Percentiles rank a stretch among this genome's conserved stretches.
These are phyloP conservation scores for Oldenlandia corymbosa DNA, from an alignment of 257 asterid species.

Conservation along the genomic window DNA sequence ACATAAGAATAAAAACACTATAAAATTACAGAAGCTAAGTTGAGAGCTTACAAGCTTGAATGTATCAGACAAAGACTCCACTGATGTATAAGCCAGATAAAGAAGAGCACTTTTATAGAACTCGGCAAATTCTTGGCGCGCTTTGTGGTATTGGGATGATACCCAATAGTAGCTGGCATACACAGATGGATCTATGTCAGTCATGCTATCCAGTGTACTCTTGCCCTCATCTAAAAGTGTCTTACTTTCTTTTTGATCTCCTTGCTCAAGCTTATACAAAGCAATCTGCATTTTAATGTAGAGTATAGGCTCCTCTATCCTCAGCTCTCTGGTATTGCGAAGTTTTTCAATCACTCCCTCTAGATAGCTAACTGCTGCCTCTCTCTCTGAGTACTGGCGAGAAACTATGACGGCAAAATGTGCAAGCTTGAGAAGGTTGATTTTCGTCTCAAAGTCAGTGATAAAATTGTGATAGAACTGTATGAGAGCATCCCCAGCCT, in stretches of 20 bases:
- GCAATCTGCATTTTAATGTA: slow-evolving; percentile 87
- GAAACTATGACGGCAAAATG: slow-evolving; percentile 91
- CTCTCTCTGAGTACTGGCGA: slow-evolving; percentile 75
- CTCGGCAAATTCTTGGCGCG: slow-evolving; percentile 85
- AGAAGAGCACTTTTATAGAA: slow-evolving; percentile 93
- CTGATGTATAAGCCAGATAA: slow-evolving; percentile 85
- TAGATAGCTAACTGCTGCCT: slow-evolving; percentile 69
- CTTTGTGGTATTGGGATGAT: slow-evolving; percentile 79
- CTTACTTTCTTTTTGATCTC: slow-evolving; percentile 84
- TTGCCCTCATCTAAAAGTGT: slow-evolving; percentile 84
- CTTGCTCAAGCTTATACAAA: slow-evolving; percentile 71
- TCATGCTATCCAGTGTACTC: slow-evolving; percentile 89
- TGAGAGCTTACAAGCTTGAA: too few relatives aligned
- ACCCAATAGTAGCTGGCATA: slow-evolving; percentile 94
- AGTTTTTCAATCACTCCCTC: slow-evolving; percentile 92
- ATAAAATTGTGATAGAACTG: slow-evolving; percentile 90
- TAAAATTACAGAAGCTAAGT: too few relatives aligned
- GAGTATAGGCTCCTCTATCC: slow-evolving; percentile 86
- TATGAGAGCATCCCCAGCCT: slow-evolving; percentile 93
- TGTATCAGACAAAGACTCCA: slow-evolving; percentile 77
- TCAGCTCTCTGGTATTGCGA: slow-evolving; percentile 64
- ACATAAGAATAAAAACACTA: too few relatives aligned
- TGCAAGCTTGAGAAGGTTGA: slow-evolving; percentile 96
- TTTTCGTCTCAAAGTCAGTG: slow-evolving; percentile 91
- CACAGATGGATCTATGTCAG: slow-evolving; percentile 96